Conservation (phyloP, 2,329 filamentous ascomycete species). For the Fusarium globosum region DNA sequence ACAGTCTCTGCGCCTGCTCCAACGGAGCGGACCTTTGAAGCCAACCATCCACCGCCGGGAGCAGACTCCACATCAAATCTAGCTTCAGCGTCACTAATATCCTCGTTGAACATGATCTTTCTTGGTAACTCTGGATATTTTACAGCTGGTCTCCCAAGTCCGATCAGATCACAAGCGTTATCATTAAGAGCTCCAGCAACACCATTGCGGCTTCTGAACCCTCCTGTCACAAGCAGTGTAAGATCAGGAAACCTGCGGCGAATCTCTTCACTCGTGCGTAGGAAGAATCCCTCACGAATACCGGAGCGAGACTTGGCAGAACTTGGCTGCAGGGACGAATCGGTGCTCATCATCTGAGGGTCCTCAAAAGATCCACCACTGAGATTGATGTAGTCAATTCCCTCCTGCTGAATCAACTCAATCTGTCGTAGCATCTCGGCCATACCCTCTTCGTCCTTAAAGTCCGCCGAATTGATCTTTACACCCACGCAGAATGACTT, state of each 20-base stretch:
- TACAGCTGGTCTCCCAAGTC: background rate
- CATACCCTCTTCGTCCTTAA: background rate
- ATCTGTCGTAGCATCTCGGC: background rate
- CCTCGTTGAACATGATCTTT: background rate
- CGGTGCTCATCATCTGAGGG: background rate
- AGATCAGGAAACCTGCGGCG: background rate
- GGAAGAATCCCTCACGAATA: background rate
- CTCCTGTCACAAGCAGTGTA: accelerated
- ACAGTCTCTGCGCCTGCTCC: background rate
- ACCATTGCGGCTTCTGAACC: background rate
- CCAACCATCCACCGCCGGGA: accelerated
- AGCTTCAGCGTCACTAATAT: accelerated
- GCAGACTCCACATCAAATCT: background rate
- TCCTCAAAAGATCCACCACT: background rate
- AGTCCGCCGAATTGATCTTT: background rate
- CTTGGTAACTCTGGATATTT: background rate
- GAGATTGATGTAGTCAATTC: background rate
- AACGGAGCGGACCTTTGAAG: background rate
- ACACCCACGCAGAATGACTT: background rate
- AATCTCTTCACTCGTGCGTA: background rate
- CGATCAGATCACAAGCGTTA: background rate
- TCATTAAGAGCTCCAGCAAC: background rate
- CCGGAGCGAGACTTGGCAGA: accelerated
- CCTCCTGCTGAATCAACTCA: background rate
- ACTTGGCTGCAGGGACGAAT: background rate